Percentiles rank a stretch among this genome's conserved stretches.
Evolutionary conservation across 345 rosid genomes (phyloP).

Genomic region (Rhodamnia argentea): DNA sequence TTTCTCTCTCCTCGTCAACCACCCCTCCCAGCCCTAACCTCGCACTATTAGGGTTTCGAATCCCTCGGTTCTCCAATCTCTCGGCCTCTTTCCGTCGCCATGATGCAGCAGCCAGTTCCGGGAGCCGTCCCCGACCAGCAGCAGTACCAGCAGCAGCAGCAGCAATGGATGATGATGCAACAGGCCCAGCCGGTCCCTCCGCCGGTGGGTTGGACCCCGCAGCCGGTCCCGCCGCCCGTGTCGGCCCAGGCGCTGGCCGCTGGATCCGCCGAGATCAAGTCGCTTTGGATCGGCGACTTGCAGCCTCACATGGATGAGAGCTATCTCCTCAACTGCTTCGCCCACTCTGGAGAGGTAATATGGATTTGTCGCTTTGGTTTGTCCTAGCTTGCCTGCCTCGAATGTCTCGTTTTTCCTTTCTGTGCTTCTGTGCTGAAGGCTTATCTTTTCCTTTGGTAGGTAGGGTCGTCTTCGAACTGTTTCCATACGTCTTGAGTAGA

Average conservation of each 20-base stretch:
- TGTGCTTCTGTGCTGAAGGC: not conserved
- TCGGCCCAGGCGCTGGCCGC: slow-evolving; percentile 10
- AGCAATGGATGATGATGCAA: slow-evolving; percentile 35
- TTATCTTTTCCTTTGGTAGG: not conserved
- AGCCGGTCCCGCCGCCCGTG: slow-evolving; percentile 54
- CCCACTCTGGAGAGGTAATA: slow-evolving; percentile 58
- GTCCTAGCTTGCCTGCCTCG: not conserved
- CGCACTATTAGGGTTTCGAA: not conserved
- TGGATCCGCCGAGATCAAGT: slow-evolving; percentile 12
- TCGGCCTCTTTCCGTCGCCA: slow-evolving; percentile 10
- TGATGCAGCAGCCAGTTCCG: slow-evolving; percentile 79
- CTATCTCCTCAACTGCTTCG: slow-evolving; percentile 52
- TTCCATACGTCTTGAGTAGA: not conserved
- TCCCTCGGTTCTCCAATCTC: not conserved
- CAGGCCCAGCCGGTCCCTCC: slow-evolving; percentile 55
- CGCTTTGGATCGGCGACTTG: slow-evolving; percentile 91
- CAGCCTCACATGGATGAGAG: slow-evolving; percentile 92
- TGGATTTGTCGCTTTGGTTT: not conserved
- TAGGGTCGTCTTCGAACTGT: not conserved
- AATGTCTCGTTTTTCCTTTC: not conserved
- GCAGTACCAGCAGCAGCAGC: slow-evolving; percentile 21
- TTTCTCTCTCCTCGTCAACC: not conserved
- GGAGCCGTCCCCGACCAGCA: slow-evolving; percentile 23
- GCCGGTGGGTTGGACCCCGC: slow-evolving; percentile 70
- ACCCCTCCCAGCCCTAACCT: not conserved